Percentiles rank a stretch among this genome's conserved stretches.
Evolutionary conservation across 306 rosid species (phyloP).

Genomic region (Oemleria cerasiformis): DNA sequence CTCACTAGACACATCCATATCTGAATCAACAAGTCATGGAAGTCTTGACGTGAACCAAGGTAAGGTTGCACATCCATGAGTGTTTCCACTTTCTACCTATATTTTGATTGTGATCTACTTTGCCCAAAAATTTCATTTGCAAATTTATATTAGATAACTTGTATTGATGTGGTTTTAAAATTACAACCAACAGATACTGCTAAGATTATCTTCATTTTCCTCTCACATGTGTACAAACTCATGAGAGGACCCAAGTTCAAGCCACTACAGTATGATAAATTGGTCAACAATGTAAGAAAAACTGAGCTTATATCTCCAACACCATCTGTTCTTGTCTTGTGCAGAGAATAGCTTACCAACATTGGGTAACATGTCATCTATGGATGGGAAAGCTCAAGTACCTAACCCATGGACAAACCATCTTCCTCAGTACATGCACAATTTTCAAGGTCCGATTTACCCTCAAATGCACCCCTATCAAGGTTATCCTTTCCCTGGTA

Average conservation of each 20-base stretch:
- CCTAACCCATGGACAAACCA: constrained; percentile 75
- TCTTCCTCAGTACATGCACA: constrained; percentile 70
- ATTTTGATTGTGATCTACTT: constrained; percentile 5
- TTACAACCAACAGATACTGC: background rate
- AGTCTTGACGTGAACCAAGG: constrained; percentile 80
- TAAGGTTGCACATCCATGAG: constrained; percentile 27
- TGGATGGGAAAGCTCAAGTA: constrained; percentile 65
- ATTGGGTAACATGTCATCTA: constrained; percentile 41
- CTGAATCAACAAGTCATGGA: constrained; percentile 84
- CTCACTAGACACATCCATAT: constrained; percentile 43
- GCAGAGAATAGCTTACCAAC: constrained; percentile 57
- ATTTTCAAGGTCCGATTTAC: constrained; percentile 78
- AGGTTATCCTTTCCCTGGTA: constrained; percentile 73
- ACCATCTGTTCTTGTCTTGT: background rate
- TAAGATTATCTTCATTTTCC: background rate
- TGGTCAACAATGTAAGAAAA: background rate
- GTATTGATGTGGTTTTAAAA: background rate
- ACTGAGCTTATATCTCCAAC: background rate
- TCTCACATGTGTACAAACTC: background rate
- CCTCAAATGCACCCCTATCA: constrained; percentile 83
- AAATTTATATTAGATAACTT: background rate
- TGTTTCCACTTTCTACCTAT: background rate
- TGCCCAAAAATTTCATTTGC: background rate
- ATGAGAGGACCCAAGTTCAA: background rate
- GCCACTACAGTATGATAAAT: background rate